Conservation (phyloP, 106 monocot genomes). For the Vanilla planifolia region DNA sequence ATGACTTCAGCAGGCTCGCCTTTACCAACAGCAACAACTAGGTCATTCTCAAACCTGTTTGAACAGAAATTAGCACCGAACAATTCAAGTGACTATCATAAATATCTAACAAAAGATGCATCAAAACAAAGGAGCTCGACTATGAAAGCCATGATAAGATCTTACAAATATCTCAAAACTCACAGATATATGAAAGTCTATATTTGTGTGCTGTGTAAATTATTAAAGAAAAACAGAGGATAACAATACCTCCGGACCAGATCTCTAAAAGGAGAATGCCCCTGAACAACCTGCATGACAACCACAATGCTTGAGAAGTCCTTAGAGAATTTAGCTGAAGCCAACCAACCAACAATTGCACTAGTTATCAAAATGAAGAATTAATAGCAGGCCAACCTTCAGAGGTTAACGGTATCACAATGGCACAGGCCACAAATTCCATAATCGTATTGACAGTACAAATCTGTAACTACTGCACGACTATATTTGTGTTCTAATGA, state of each 20-base stretch:
- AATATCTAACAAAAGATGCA: not conserved
- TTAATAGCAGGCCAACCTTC: too few species aligned
- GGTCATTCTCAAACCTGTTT: slow-evolving; percentile 74
- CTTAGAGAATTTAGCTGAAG: not conserved
- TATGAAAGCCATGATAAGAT: too few species aligned
- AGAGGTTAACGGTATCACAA: too few species aligned
- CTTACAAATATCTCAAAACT: too few species aligned
- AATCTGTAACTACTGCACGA: not conserved
- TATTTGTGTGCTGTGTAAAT: too few species aligned
- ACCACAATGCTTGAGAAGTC: not conserved
- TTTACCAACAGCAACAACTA: slow-evolving; percentile 86
- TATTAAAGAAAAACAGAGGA: not conserved
- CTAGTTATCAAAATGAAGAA: not conserved
- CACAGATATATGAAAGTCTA: too few species aligned
- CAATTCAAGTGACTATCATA: not conserved
- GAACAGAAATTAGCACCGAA: slow-evolving; percentile 1
- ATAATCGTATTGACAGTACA: too few species aligned
- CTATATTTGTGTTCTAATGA: not conserved
- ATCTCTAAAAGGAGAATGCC: slow-evolving; percentile 78
- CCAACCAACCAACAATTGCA: not conserved
- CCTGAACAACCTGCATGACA: slow-evolving; percentile 72
- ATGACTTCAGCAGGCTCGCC: slow-evolving; percentile 90
- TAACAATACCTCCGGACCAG: slow-evolving; percentile 50
- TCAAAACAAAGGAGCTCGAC: too few species aligned
- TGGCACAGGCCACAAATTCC: too few species aligned